Evolutionary conservation across 1,284 basidiomycete genomes (phyloP).

Genomic region (Cystobasidium slooffiae): DNA sequence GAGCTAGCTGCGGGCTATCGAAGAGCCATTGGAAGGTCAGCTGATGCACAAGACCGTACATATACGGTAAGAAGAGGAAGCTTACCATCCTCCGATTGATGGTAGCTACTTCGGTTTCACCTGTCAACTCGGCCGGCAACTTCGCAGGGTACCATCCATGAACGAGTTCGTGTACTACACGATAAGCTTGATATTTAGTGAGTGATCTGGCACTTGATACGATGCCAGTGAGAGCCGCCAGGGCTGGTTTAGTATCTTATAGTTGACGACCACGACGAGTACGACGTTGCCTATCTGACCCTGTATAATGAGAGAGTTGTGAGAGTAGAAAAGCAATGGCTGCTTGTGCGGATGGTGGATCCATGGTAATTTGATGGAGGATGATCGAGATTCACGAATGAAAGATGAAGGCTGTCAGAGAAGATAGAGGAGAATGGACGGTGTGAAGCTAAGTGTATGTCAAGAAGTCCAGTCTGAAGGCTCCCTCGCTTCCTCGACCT

Average conservation of each 20-base stretch:
- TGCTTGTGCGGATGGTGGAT: slow-evolving; percentile 2
- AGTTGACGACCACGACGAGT: neutral
- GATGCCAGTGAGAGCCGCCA: slow-evolving; percentile 1
- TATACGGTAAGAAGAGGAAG: too few relatives aligned
- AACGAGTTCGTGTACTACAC: slow-evolving; percentile 17
- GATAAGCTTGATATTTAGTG: slow-evolving; percentile 12
- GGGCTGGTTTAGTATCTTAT: neutral
- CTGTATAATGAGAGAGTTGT: neutral
- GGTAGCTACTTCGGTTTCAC: neutral
- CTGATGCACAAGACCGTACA: too few relatives aligned
- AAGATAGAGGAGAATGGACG: neutral
- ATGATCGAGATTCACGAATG: neutral
- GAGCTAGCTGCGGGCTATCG: neutral
- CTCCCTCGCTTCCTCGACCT: too few relatives aligned
- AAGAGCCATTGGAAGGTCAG: too few relatives aligned
- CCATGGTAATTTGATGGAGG: neutral
- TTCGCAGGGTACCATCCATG: slow-evolving; percentile 13
- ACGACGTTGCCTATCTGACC: neutral
- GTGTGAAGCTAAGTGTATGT: too few relatives aligned
- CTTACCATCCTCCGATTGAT: too few relatives aligned
- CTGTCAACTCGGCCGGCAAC: neutral
- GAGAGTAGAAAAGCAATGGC: slow-evolving; percentile 7
- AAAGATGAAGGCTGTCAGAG: neutral
- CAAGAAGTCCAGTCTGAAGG: too few relatives aligned
- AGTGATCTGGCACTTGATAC: slow-evolving; percentile 17